These are phyloP conservation scores for Leishmania turanica DNA, from an alignment of 208 protist species.

Conservation along the genomic window DNA sequence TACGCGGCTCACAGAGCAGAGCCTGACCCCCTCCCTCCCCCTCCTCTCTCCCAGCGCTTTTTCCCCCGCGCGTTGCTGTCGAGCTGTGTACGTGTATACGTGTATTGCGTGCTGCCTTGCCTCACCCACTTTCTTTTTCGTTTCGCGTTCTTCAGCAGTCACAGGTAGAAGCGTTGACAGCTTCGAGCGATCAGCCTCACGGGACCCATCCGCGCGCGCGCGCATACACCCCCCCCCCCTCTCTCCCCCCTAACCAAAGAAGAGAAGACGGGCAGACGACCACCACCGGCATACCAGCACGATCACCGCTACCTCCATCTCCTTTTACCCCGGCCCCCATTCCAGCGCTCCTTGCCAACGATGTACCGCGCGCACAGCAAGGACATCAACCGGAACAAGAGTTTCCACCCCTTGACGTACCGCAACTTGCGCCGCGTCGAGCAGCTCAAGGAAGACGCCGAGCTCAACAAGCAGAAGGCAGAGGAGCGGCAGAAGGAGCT, in stretches of 20 bases:
- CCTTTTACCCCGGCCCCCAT: background rate
- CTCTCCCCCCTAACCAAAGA: no score
- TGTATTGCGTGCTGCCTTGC: background rate
- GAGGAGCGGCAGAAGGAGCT: slow-evolving; percentile 60
- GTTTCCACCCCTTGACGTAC: slow-evolving; percentile 85
- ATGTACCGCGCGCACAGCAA: slow-evolving; percentile 91
- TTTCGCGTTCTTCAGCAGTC: background rate
- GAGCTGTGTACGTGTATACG: background rate
- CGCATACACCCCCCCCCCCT: background rate
- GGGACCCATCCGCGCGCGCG: background rate
- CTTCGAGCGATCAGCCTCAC: background rate
- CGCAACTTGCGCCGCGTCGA: slow-evolving; percentile 79
- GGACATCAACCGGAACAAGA: slow-evolving; percentile 91
- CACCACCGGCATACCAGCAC: background rate
- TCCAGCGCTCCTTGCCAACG: background rate
- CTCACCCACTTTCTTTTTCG: background rate
- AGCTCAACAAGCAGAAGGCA: slow-evolving; percentile 33
- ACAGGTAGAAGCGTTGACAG: no score
- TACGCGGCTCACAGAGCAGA: background rate
- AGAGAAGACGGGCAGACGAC: background rate
- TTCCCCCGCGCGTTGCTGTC: background rate
- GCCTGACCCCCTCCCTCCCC: background rate
- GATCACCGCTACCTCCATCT: background rate
- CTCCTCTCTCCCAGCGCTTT: background rate
- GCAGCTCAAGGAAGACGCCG: slow-evolving; percentile 49